A percentile compares a stretch with the other conserved stretches of the same genome.
Conservation (phyloP, 345 rosid species). For the Citrus reticulata region DNA sequence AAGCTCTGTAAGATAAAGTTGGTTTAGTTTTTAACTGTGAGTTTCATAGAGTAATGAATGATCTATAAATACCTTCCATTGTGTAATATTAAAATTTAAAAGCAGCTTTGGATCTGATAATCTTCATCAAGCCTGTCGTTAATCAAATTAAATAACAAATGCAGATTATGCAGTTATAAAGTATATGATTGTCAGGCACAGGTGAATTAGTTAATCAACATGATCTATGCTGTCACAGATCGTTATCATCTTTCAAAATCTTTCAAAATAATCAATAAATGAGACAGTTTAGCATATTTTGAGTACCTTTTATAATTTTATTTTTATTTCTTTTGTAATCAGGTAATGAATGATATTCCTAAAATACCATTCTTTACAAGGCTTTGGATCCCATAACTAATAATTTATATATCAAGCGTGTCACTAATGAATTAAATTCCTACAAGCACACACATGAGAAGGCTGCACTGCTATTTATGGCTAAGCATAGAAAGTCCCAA, state of each 20-base stretch:
- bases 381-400: conserved; percentile 5
- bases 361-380: neutral
- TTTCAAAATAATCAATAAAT: neutral
- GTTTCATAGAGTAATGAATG: too few relatives aligned
- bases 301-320: too few relatives aligned
- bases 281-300: neutral
- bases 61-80: neutral
- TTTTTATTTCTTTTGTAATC: neutral
- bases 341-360: neutral
- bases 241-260: neutral
- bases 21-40: neutral
- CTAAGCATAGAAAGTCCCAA: neutral
- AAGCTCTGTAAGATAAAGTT: neutral
- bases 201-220: neutral
- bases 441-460: neutral
- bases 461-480: neutral
- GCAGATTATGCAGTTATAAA: neutral
- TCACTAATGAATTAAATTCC: neutral
- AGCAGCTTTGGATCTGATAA: conserved; percentile 5
- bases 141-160: neutral
- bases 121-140: neutral
- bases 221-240: neutral
- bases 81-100: neutral
- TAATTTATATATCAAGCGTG: neutral
- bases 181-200: neutral